Base-by-base conservation (phyloP, 495 filamentous ascomycete species). In the Beverwykella pulmonaria region DNA sequence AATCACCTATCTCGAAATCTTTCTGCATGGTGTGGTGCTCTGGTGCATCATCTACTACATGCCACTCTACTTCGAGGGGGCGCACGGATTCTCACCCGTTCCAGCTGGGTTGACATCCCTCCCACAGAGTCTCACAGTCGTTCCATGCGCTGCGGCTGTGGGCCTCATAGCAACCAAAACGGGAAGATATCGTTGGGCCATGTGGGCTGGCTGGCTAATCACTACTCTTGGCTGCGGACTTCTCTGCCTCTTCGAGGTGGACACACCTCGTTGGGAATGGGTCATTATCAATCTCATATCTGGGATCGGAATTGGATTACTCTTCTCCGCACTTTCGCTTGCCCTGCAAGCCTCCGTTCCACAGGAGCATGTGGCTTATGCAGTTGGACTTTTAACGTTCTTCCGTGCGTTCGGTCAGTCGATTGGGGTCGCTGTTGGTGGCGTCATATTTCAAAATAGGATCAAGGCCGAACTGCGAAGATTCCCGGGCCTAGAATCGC, bases 11-110 rank as follows among this genome's bases (percentile, higher is more conserved):
- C 44, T 14, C 26, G 22, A n/a, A 58, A 30, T n/a, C 46, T 25
- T 58, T 25, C 34, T 17, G 14, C 7, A 30, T n/a, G 20, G 14
- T 92, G 0, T 34, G 30, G 30, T 34, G 5, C 30, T 34, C 12
- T 34, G 30, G 30, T 34, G 30, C 30, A 34, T 34, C 30, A 34
- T 34, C 30, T 87, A 88, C 66, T 87, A 82, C 52, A 73, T 86
- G 36, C 80, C 87, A 0, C 77, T 92, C 26, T 91, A 86, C 72
- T 87, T 86, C 68, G 75, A 83, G 53, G 80, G 83, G 7, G 79
- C 87, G 22, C 82, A 83, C 53, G 81, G 76, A 53, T 77, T 80
- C 46, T 74, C 78, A 0, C 77, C 83, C 0, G 30, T 34, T 34
- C 30, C 30, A 34, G 30, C 30, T 34, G 30, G 30, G 12, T 34